A percentile compares a stretch with the other conserved stretches of the same genome.
Evolutionary conservation across 2,329 filamentous ascomycete species (phyloP).

Genomic region (Paraconiothyrium brasiliense): DNA sequence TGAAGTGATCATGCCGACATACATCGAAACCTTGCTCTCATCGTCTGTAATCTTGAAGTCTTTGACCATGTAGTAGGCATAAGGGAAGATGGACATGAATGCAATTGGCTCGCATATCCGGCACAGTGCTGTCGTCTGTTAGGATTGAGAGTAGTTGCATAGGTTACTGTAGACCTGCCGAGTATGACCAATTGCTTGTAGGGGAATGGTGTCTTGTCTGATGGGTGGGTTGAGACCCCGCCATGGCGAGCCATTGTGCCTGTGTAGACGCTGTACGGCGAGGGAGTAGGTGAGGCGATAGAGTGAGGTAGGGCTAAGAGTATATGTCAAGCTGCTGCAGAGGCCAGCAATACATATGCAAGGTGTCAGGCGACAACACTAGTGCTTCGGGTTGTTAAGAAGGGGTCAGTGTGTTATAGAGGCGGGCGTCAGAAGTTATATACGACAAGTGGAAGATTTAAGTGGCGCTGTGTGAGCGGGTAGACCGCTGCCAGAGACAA

Average conservation of each 20-base stretch:
- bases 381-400: slow-evolving; percentile 34
- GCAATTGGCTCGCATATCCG: slow-evolving; percentile 98
- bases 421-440: slow-evolving; percentile 50
- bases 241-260: slow-evolving; percentile 43
- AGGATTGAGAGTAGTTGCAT: not conserved
- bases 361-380: slow-evolving; percentile 33
- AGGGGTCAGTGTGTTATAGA: slow-evolving; percentile 39
- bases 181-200: slow-evolving; percentile 66
- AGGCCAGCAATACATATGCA: slow-evolving; percentile 45
- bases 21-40: slow-evolving; percentile 83
- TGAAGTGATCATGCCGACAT: slow-evolving; percentile 95
- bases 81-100: slow-evolving; percentile 99
- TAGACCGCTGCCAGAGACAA: slow-evolving; percentile 44
- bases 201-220: slow-evolving; percentile 61
- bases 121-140: slow-evolving; percentile 73
- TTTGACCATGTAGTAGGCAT: slow-evolving; percentile 97
- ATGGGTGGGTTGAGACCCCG: slow-evolving; percentile 37
- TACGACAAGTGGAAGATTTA: slow-evolving; percentile 50
- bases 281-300: slow-evolving; percentile 28
- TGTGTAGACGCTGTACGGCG: slow-evolving; percentile 21
- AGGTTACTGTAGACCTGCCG: slow-evolving; percentile 51
- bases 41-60: slow-evolving; percentile 87
- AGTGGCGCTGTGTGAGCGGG: slow-evolving; percentile 51
- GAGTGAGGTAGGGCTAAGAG: slow-evolving; percentile 11
- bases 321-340: slow-evolving; percentile 19